These are phyloP conservation scores for Pulveroboletus sp. DNA, from an alignment of 768 basidiomycete species.

Conservation along the genomic window DNA sequence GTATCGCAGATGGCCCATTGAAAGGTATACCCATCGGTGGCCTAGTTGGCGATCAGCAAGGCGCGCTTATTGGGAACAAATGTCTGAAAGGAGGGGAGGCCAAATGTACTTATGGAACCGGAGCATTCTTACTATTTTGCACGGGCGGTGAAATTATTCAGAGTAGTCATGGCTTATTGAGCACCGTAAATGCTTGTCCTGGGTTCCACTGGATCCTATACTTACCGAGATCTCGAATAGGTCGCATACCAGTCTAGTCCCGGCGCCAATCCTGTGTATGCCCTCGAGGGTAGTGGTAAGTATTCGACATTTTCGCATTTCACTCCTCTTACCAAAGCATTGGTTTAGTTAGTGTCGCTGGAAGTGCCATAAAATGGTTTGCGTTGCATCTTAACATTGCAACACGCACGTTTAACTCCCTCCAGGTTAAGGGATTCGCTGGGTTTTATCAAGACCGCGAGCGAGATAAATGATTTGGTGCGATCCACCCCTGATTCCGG, in stretches of 20 bases:
- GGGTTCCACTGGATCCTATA: neutral
- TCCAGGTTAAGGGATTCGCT: slow-evolving; percentile 85
- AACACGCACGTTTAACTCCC: neutral
- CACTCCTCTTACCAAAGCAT: neutral
- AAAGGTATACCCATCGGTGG: slow-evolving; percentile 85
- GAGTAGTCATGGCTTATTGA: slow-evolving; percentile 84
- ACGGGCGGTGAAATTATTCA: slow-evolving; percentile 86
- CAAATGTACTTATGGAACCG: slow-evolving; percentile 98
- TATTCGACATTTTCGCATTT: slow-evolving; percentile 5
- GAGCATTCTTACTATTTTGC: slow-evolving; percentile 94
- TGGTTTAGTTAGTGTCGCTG: slow-evolving; percentile 81
- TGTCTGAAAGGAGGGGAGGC: slow-evolving; percentile 89
- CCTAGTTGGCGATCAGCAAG: slow-evolving; percentile 98
- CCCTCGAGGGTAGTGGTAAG: slow-evolving; percentile 91
- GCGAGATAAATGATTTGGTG: slow-evolving; percentile 84
- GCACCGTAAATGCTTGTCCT: slow-evolving; percentile 55
- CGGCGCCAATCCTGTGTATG: slow-evolving; percentile 78
- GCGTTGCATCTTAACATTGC: slow-evolving; percentile 4
- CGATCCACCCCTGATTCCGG: slow-evolving; percentile 74
- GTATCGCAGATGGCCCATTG: slow-evolving; percentile 62
- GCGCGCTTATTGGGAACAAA: slow-evolving; percentile 94
- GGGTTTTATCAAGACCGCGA: slow-evolving; percentile 73
- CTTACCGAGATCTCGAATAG: slow-evolving; percentile 35
- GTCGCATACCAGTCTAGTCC: slow-evolving; percentile 89
- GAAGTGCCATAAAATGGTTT: slow-evolving; percentile 90